These are phyloP conservation scores for Stachybotrys elegans DNA, from an alignment of 2,329 filamentous ascomycete species.

Conservation along the genomic window DNA sequence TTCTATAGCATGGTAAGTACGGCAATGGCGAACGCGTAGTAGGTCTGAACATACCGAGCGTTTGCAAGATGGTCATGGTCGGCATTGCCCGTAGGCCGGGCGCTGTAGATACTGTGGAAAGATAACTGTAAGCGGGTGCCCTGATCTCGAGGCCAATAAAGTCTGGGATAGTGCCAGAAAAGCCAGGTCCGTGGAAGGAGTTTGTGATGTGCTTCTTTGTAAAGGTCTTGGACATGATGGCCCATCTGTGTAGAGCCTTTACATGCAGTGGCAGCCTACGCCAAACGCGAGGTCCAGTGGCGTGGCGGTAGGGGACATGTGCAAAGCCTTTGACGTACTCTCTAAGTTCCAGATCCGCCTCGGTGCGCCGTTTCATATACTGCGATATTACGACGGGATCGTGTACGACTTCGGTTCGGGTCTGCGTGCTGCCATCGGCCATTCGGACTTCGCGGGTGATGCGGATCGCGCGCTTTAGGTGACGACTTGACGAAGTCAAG, in stretches of 20 bases:
- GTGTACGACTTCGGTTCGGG: constrained; percentile 63
- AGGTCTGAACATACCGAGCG: constrained; percentile 27
- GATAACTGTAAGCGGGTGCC: constrained; percentile 32
- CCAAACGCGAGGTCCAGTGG: constrained; percentile 11
- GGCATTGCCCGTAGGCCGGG: constrained; percentile 44
- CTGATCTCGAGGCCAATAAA: constrained; percentile 27
- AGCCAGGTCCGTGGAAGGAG: constrained; percentile 17
- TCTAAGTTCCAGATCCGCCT: constrained; percentile 65
- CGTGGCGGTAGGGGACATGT: constrained; percentile 3
- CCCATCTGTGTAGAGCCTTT: constrained; percentile 14
- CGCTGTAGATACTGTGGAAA: constrained; percentile 43
- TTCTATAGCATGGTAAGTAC: constrained; percentile 23
- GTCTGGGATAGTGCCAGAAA: constrained; percentile 22
- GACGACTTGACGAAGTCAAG: constrained; percentile 59
- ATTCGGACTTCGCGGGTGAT: constrained; percentile 62
- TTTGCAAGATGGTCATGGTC: constrained; percentile 44
- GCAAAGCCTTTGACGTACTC: constrained; percentile 50
- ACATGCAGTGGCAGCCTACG: constrained; percentile 11
- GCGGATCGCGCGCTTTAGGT: constrained; percentile 60
- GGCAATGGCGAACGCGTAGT: neutral
- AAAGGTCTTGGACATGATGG: constrained; percentile 10
- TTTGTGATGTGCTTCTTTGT: constrained; percentile 2
- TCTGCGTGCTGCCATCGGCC: constrained; percentile 47
- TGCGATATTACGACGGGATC: constrained; percentile 84
- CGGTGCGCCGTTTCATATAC: constrained; percentile 75